Evolutionary conservation across 768 basidiomycete species (phyloP).

Genomic region (Cystobasidium onofrii): DNA sequence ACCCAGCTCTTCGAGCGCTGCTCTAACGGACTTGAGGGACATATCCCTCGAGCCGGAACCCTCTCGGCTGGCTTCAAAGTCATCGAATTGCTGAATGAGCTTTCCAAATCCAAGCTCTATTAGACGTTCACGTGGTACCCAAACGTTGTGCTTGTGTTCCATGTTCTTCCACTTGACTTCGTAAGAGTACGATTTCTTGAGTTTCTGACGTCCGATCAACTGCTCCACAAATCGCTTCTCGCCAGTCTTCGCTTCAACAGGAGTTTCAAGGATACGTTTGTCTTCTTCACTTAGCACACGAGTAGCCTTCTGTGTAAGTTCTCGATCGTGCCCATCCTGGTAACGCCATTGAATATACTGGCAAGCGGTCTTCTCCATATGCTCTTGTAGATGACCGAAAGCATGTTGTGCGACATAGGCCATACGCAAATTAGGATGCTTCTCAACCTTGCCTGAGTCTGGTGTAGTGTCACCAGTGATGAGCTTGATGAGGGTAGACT

Average conservation of each 20-base stretch:
- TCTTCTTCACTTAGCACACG: constrained; percentile 86
- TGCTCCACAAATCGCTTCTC: constrained; percentile 79
- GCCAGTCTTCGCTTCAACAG: constrained; percentile 86
- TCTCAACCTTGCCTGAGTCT: constrained; percentile 84
- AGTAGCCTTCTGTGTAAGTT: constrained; percentile 81
- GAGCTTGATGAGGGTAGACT: constrained; percentile 90
- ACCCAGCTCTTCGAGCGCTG: constrained; percentile 89
- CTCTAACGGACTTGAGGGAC: constrained; percentile 66
- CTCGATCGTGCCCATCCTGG: constrained; percentile 96
- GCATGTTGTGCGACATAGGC: constrained; percentile 98
- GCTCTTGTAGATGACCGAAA: constrained; percentile 86
- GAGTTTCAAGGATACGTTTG: constrained; percentile 63
- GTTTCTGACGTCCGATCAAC: constrained; percentile 71
- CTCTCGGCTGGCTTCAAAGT: constrained; percentile 88
- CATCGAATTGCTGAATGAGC: constrained; percentile 86
- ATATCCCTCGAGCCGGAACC: constrained; percentile 89
- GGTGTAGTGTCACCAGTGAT: constrained; percentile 86
- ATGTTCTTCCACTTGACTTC: constrained; percentile 54
- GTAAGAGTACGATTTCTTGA: constrained; percentile 90
- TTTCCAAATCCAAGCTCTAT: constrained; percentile 79
- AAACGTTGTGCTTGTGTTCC: constrained; percentile 63
- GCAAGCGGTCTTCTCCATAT: constrained; percentile 91
- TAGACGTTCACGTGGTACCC: constrained; percentile 81
- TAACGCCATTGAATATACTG: constrained; percentile 98
- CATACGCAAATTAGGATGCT: constrained; percentile 85